Base-by-base conservation (phyloP, 2,329 filamentous ascomycete genomes). In the Fusarium pseudocircinatum region DNA sequence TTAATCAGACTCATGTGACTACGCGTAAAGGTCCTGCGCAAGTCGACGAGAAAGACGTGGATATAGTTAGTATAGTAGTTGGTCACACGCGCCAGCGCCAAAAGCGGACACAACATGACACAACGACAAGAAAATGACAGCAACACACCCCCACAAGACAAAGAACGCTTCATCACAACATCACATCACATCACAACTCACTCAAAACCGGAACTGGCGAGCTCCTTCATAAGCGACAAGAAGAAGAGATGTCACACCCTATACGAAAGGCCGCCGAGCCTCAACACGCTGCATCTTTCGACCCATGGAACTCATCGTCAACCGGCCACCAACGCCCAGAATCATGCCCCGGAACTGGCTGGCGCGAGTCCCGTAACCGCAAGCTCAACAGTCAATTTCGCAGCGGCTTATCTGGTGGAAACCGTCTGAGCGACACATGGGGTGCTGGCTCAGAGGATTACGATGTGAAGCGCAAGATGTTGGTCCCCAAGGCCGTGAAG, bases 321-420 rank as follows among this genome's bases (percentile, higher is more conserved):
- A 91, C 92, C 2, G 94, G 94, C 50, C 94, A 97, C 80, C 95
- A 97, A 82, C 88, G 90, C 44, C 90, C 93, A 46, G 93, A 96
- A 67, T 91, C 90, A 67, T 83, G 85, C 7, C 86, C 92, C 4
- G 88, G 89, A 4, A 87, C 88, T 30, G 73, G 89, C 78, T 97
- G 94, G 94, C 90, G 93, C 30, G 86, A 90, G 57, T 92, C 90
- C 20, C 89, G 94, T 46, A 88, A 86, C 49, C 82, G 86, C 60
- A 96, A 96, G 82, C 85, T 97, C 43, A 86, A 87, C 52, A 85
- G 86, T 77, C 94, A 97, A 80, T 94, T 94, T 80, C 83, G 84
- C 28, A 85, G 85, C 26, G 88, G 88, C 13, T 80, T 84, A n/a
- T 84, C 85, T 9, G 89, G 91, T 54, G 89, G 90, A 7, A 85